These are phyloP conservation scores for Talaromyces nanjingensis DNA, from an alignment of 495 filamentous ascomycete genomes.

Conservation along the genomic window DNA sequence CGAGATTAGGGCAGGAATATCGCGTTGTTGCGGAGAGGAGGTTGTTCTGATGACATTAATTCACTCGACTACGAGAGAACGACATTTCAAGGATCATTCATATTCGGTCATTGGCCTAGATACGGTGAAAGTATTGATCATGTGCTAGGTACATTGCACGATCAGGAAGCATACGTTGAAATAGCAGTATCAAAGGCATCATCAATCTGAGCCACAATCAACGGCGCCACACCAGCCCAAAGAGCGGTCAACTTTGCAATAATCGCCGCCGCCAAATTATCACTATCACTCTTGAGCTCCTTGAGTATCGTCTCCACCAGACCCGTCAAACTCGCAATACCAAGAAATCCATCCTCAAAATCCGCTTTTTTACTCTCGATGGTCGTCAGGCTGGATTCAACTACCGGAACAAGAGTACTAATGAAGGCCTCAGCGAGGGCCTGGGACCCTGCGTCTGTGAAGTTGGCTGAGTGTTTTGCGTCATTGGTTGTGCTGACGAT, in stretches of 20 bases:
- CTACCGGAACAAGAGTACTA: slow-evolving; percentile 13
- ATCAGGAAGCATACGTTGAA: slow-evolving; percentile 11
- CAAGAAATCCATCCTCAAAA: slow-evolving; percentile 17
- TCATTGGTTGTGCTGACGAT: slow-evolving; percentile 9
- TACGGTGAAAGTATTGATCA: neutral
- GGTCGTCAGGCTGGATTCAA: slow-evolving; percentile 17
- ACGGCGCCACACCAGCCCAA: slow-evolving; percentile 16
- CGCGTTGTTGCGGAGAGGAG: slow-evolving; percentile 29
- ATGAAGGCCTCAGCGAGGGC: slow-evolving; percentile 13
- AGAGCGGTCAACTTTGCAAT: slow-evolving; percentile 12
- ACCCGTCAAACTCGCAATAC: slow-evolving; percentile 14
- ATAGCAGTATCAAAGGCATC: slow-evolving; percentile 15
- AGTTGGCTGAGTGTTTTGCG: slow-evolving; percentile 14
- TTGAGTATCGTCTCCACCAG: slow-evolving; percentile 16
- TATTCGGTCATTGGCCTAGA: neutral
- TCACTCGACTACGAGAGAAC: neutral
- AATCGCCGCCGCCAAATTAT: slow-evolving; percentile 12
- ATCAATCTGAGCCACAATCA: slow-evolving; percentile 15
- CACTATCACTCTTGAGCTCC: slow-evolving; percentile 9
- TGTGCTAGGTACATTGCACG: neutral
- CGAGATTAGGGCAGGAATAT: slow-evolving; percentile 37
- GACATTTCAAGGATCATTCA: neutral
- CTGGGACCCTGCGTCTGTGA: slow-evolving; percentile 15
- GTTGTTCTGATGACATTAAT: slow-evolving; percentile 10
- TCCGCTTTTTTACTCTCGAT: slow-evolving; percentile 16